Evolutionary conservation across 768 basidiomycete genomes (phyloP).

Genomic region (Trametes cinnabarina): DNA sequence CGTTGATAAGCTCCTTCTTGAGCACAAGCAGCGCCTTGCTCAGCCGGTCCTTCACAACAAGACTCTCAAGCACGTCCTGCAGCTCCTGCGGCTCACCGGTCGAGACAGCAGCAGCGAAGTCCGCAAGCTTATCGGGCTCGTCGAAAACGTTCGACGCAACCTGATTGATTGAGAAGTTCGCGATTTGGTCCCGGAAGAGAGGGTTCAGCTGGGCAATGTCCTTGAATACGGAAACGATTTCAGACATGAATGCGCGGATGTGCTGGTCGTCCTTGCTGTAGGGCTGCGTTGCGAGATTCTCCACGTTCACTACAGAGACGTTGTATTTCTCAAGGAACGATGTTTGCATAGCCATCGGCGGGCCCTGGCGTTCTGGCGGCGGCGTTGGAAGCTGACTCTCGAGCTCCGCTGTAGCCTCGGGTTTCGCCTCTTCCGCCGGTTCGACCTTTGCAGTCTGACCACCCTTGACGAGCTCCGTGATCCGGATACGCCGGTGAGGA

Average conservation of each 20-base stretch:
- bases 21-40: constrained; percentile 88
- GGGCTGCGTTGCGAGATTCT: constrained; percentile 76
- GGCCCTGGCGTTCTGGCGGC: constrained; percentile 26
- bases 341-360: constrained; percentile 67
- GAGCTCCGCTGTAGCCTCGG: constrained; percentile 36
- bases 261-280: constrained; percentile 94
- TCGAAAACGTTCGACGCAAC: constrained; percentile 93
- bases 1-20: constrained; percentile 98
- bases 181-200: constrained; percentile 97
- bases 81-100: constrained; percentile 90
- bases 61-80: constrained; percentile 88
- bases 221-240: constrained; percentile 97
- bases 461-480: constrained; percentile 80
- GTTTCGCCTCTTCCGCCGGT: constrained; percentile 27
- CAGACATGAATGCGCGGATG: constrained; percentile 92
- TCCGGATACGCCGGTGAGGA: constrained; percentile 86
- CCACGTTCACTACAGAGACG: constrained; percentile 86
- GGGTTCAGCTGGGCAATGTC: constrained; percentile 97
- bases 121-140: constrained; percentile 95
- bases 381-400: constrained; percentile 40
- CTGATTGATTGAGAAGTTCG: constrained; percentile 92
- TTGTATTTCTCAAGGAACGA: constrained; percentile 79
- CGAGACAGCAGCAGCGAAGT: constrained; percentile 95
- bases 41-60: constrained; percentile 83
- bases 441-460: constrained; percentile 33